Conservation (phyloP, 768 basidiomycete species). For the Tricholoma hemisulphureum region DNA sequence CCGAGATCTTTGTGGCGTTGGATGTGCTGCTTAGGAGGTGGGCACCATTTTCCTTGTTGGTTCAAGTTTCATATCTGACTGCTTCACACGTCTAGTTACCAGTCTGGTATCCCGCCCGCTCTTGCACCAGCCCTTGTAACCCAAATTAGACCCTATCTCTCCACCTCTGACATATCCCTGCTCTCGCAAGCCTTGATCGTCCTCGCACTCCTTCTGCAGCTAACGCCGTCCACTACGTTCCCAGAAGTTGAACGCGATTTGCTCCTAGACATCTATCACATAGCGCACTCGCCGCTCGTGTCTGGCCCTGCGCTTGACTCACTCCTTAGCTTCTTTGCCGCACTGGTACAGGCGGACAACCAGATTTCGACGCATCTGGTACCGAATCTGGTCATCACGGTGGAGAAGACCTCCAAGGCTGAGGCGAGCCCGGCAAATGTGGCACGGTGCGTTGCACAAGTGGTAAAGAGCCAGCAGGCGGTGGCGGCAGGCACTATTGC, state of each 20-base stretch:
- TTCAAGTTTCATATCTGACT: background rate
- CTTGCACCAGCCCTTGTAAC: constrained; percentile 64
- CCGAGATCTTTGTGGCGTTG: constrained; percentile 76
- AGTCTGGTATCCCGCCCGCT: constrained; percentile 47
- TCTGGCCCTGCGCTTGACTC: constrained; percentile 79
- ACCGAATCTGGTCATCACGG: constrained; percentile 64
- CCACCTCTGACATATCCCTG: constrained; percentile 72
- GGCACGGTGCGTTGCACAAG: constrained; percentile 80
- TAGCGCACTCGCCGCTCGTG: constrained; percentile 77
- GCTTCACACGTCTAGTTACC: constrained; percentile 29
- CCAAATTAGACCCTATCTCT: constrained; percentile 75
- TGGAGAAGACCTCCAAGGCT: constrained; percentile 61
- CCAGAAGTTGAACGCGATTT: constrained; percentile 74
- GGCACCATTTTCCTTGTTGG: constrained; percentile 2
- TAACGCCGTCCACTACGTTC: constrained; percentile 67
- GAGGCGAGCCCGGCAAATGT: constrained; percentile 68
- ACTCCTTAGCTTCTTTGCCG: constrained; percentile 76
- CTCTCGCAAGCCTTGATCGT: constrained; percentile 70
- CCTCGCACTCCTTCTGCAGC: constrained; percentile 64
- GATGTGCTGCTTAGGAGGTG: constrained; percentile 71
- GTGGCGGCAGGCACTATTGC: constrained; percentile 83
- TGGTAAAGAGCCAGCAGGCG: constrained; percentile 67
- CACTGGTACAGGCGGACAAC: constrained; percentile 78
- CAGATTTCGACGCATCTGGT: constrained; percentile 83
- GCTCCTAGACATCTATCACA: constrained; percentile 60